phyloP scores from a whole-genome alignment of 2,329 filamentous ascomycete species.

The Albophoma yamanashiensis region DNA sequence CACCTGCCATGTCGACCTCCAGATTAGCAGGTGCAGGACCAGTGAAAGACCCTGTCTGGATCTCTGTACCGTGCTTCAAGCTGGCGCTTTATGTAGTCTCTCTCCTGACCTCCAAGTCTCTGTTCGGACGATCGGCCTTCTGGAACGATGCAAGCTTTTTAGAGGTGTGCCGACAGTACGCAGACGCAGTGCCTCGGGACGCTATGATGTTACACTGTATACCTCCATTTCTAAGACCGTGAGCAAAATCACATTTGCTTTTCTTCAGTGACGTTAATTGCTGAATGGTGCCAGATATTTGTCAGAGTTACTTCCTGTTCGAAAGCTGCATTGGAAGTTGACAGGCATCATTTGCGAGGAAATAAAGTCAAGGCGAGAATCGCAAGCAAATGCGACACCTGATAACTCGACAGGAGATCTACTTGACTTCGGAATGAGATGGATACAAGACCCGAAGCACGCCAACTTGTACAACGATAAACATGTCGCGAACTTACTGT shows the following conservation, averaged over 20 bases:
- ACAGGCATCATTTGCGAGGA: background rate
- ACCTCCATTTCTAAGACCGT: background rate
- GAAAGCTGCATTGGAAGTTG: background rate
- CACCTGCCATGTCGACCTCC: background rate
- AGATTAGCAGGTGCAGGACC: background rate
- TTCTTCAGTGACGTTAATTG: background rate
- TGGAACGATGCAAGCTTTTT: background rate
- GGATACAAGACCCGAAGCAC: background rate
- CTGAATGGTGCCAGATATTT: background rate
- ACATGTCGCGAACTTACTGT: background rate
- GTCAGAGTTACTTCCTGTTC: background rate
- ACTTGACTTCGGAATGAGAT: background rate
- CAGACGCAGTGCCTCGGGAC: background rate
- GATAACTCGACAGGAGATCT: background rate
- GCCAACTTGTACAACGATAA: background rate
- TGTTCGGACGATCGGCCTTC: background rate
- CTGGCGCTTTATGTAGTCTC: background rate
- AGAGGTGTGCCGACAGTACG: background rate
- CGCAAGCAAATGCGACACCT: background rate
- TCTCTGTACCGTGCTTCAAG: background rate
- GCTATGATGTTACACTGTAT: background rate
- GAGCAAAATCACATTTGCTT: background rate
- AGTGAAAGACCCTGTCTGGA: background rate
- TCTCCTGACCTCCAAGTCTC: background rate
- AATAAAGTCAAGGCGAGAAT: background rate